Evolutionary conservation across 495 filamentous ascomycete species (phyloP).

Genomic region (Cercophora samala): DNA sequence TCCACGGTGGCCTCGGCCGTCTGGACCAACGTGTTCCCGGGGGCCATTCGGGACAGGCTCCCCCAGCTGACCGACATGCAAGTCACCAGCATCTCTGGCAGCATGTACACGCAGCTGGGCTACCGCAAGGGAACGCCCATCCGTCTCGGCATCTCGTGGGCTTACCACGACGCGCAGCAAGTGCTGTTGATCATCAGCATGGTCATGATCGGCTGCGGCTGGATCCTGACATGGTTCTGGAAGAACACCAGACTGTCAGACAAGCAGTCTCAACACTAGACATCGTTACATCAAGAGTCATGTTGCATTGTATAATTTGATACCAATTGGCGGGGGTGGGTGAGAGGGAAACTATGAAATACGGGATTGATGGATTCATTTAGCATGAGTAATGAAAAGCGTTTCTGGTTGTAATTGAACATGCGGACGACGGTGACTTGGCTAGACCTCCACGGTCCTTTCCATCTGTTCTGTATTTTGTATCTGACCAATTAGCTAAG

Average conservation of each 20-base stretch:
- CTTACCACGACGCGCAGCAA: conserved; percentile 53
- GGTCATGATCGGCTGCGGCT: conserved; percentile 42
- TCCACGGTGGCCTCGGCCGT: conserved; percentile 57
- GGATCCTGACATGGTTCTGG: conserved; percentile 46
- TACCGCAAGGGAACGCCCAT: conserved; percentile 51
- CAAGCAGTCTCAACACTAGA: conserved; percentile 29
- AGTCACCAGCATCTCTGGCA: conserved; percentile 51
- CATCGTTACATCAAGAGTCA: not conserved
- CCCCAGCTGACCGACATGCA: conserved; percentile 45
- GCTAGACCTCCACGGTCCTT: not conserved
- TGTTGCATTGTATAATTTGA: not conserved
- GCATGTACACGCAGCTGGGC: conserved; percentile 48
- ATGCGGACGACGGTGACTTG: too few species aligned
- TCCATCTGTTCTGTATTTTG: not conserved
- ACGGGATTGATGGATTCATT: too few species aligned
- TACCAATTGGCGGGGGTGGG: not conserved
- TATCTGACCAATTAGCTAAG: not conserved
- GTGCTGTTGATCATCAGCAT: conserved; percentile 52
- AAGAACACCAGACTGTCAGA: conserved; percentile 54
- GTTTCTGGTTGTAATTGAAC: too few species aligned
- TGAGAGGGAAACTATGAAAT: too few species aligned
- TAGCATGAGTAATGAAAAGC: not conserved
- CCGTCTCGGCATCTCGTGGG: conserved; percentile 50
- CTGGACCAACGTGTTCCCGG: conserved; percentile 58
- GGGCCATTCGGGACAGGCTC: conserved; percentile 50